Evolutionary conservation across 352 stramenopile genomes (phyloP).

Genomic region (Globisporangium nagaii): DNA sequence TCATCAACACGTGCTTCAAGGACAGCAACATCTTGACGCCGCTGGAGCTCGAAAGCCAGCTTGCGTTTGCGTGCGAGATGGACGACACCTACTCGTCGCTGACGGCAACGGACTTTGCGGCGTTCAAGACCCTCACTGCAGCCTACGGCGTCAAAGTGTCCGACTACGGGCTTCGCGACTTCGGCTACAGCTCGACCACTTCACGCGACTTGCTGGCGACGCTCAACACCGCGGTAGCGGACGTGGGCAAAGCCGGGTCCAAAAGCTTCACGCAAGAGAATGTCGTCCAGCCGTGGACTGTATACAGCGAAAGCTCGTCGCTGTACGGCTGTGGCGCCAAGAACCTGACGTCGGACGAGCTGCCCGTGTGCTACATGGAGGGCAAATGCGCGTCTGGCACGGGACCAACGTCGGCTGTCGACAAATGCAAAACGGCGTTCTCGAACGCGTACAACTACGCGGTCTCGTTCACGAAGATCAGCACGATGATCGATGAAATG

Average conservation of each 20-base stretch:
- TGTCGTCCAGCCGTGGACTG: slow-evolving; percentile 50
- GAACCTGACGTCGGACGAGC: slow-evolving; percentile 25
- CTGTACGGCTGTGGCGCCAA: slow-evolving; percentile 18
- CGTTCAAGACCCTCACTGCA: slow-evolving; percentile 27
- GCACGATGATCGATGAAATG: slow-evolving; percentile 62
- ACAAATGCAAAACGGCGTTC: slow-evolving; percentile 49
- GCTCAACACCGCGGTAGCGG: slow-evolving; percentile 24
- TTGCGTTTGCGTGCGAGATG: slow-evolving; percentile 61
- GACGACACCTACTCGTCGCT: slow-evolving; percentile 54
- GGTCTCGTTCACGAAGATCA: slow-evolving; percentile 51
- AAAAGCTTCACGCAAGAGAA: slow-evolving; percentile 50
- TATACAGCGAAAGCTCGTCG: slow-evolving; percentile 30
- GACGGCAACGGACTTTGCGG: slow-evolving; percentile 32
- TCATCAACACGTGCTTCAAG: slow-evolving; percentile 73
- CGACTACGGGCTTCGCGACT: slow-evolving; percentile 50
- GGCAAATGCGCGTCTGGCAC: slow-evolving; percentile 24
- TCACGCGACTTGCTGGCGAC: slow-evolving; percentile 41
- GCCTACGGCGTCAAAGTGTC: slow-evolving; percentile 45
- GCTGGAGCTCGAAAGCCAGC: slow-evolving; percentile 35
- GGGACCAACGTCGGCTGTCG: slow-evolving; percentile 9
- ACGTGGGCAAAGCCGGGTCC: slow-evolving; percentile 5
- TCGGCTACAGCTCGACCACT: slow-evolving; percentile 50
- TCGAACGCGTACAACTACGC: slow-evolving; percentile 55
- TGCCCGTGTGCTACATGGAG: slow-evolving; percentile 65
- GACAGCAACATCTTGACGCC: slow-evolving; percentile 54